Evolutionary conservation across 495 filamentous ascomycete genomes (phyloP), one percentile per base, ranked within the genome.

Genomic region (Clavariopsis aquatica): DNA sequence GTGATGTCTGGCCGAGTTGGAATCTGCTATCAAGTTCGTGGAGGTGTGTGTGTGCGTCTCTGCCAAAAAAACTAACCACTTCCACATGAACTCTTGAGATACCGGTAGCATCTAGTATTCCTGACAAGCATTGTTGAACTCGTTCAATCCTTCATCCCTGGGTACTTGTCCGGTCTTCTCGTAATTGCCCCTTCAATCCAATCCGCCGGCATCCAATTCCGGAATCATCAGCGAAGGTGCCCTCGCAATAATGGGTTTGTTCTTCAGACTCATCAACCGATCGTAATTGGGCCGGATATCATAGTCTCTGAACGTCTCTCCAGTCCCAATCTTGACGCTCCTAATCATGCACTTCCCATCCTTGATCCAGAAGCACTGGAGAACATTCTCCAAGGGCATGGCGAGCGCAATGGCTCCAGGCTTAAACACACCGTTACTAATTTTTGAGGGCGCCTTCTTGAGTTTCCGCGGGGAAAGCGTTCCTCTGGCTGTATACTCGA

Each of bases 291-390:
- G 41, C 19, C 67, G 41, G 26, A 70, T 62, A 66, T 70, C 67
- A 20, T 47, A 57, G 19, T 70, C 67, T 19, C 36, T 49, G 27
- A 57, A 62, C 8, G 19, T 52, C 45, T 70, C 67, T 17, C 57
- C 57, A 20, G 57, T 15, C 20, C 57, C 62, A 34, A 71, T 24
- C 36, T 60, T 62, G 13, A 68, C 34, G 6, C 22, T 65, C 34
- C 64, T 64, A 1, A 71, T 31, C 65, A 71, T 68, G 23, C 61
- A 62, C 36, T 68, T 71, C 49, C 52, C 56, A 22, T 68, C 65
- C 22, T 65, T 65, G 46, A 65, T 55, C 69, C 69, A 71, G 49
- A 71, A 68, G n/a, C 36, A 43, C 36, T 62, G 60, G 12, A 71
- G 24, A 8, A 23, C 6, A 49, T 65, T 65, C 55, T 71, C 69